Conservation (phyloP, 179 eudicot genomes). For the Silene coronaria region DNA sequence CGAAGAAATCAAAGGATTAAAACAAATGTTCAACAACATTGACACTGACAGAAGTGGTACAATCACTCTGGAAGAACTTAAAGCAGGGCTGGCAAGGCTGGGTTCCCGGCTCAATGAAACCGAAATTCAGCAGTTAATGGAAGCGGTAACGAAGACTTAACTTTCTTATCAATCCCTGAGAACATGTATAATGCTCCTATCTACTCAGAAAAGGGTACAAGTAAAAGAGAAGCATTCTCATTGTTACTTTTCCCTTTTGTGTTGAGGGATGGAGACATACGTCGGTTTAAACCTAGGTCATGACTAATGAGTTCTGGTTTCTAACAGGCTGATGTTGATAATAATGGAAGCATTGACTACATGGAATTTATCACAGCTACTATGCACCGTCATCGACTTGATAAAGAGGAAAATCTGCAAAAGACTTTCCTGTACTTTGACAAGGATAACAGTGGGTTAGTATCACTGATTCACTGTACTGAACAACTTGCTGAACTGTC, state of each 20-base stretch:
- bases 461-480: constrained; percentile 21
- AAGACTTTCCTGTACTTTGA: constrained; percentile 76
- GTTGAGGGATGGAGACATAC: too few species aligned
- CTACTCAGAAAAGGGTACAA: not conserved
- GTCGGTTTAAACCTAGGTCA: too few species aligned
- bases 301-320: not conserved
- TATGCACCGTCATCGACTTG: constrained; percentile 86
- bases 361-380: constrained; percentile 86
- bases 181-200: not conserved
- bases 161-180: not conserved
- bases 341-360: constrained; percentile 77
- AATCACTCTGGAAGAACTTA: constrained; percentile 72
- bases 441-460: constrained; percentile 74
- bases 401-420: constrained; percentile 58
- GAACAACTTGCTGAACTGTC: not conserved
- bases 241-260: too few species aligned
- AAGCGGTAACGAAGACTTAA: constrained; percentile 50
- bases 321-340: constrained; percentile 84
- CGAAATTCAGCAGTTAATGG: constrained; percentile 72
- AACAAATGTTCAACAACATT: constrained; percentile 49
- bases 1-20: constrained; percentile 53
- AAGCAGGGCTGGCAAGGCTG: constrained; percentile 55
- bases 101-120: constrained; percentile 62
- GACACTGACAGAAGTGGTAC: constrained; percentile 47
- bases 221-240: not conserved